Percentiles rank a stretch among this genome's conserved stretches.
Conservation (phyloP, 116 monocot species). For the Dioscorea cayenensis region DNA sequence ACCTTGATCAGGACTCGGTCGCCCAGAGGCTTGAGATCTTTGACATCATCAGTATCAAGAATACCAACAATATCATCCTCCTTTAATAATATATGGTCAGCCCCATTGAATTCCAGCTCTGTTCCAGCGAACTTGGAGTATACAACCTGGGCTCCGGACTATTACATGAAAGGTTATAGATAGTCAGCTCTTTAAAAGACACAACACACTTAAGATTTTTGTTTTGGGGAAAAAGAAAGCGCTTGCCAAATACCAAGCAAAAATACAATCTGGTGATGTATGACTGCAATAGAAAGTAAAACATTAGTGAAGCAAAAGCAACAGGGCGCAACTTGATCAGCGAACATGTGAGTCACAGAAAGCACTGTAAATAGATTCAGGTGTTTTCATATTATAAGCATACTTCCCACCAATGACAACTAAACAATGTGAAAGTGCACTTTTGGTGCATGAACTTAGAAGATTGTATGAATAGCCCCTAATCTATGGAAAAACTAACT, state of each 20-base stretch:
- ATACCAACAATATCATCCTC: slow-evolving; percentile 58
- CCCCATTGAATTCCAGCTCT: slow-evolving; percentile 42
- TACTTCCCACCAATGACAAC: not conserved
- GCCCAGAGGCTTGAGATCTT: slow-evolving; percentile 53
- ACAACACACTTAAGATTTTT: not conserved
- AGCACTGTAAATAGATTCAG: too few species aligned
- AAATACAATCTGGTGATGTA: not conserved
- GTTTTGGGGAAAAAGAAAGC: too few species aligned
- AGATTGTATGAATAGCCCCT: too few species aligned
- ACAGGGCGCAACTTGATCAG: not conserved
- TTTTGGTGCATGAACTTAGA: too few species aligned
- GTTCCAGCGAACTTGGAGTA: slow-evolving; percentile 66
- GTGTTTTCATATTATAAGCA: not conserved
- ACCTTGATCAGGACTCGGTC: slow-evolving; percentile 61
- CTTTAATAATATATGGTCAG: slow-evolving; percentile 46
- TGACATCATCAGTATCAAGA: slow-evolving; percentile 52
- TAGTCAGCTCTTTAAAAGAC: not conserved
- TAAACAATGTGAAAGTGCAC: too few species aligned
- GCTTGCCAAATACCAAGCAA: not conserved
- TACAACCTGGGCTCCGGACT: slow-evolving; percentile 44
- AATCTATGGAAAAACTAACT: too few species aligned
- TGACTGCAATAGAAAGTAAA: not conserved
- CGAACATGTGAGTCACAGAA: too few species aligned
- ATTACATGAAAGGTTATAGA: not conserved
- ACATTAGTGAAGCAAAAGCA: not conserved